A percentile compares a stretch with the other conserved stretches of the same genome.
phyloP scores from a whole-genome alignment of 1,139 yeast genomes.

The Saccharomycopsis hybrid region DNA sequence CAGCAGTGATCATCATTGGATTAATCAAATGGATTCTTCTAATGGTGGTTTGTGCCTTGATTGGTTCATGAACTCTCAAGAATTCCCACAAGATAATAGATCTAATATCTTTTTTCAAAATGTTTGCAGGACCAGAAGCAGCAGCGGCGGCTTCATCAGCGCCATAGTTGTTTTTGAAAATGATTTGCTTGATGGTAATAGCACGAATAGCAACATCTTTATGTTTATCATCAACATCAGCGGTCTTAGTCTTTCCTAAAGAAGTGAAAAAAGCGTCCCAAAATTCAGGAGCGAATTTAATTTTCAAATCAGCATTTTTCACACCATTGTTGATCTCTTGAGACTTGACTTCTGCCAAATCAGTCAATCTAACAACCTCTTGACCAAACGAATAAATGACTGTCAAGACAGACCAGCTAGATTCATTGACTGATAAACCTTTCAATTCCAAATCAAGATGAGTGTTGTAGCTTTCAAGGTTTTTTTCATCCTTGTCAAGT shows the following conservation, averaged over 20 bases:
- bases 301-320: conserved; percentile 25
- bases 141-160: conserved; percentile 24
- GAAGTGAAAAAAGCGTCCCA: conserved; percentile 34
- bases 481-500: neutral
- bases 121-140: conserved; percentile 23
- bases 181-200: conserved; percentile 50
- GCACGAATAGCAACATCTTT: conserved; percentile 43
- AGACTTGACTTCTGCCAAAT: conserved; percentile 28
- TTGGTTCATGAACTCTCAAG: conserved; percentile 36
- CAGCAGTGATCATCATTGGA: conserved; percentile 1
- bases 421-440: conserved; percentile 25
- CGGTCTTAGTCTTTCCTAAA: conserved; percentile 24
- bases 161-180: conserved; percentile 29
- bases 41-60: conserved; percentile 34
- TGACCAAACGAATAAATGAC: conserved; percentile 52
- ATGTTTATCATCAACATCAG: conserved; percentile 24
- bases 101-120: conserved; percentile 36
- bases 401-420: conserved; percentile 36
- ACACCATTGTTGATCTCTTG: conserved; percentile 20
- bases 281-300: conserved; percentile 33
- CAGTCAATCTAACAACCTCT: conserved; percentile 46
- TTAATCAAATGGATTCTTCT: conserved; percentile 33
- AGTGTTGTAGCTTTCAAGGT: conserved; percentile 23
- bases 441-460: conserved; percentile 26
- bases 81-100: conserved; percentile 56